A percentile compares a stretch with the other conserved stretches of the same genome.
phyloP scores from a whole-genome alignment of 257 asterid genomes.

The Echites panduratus region DNA sequence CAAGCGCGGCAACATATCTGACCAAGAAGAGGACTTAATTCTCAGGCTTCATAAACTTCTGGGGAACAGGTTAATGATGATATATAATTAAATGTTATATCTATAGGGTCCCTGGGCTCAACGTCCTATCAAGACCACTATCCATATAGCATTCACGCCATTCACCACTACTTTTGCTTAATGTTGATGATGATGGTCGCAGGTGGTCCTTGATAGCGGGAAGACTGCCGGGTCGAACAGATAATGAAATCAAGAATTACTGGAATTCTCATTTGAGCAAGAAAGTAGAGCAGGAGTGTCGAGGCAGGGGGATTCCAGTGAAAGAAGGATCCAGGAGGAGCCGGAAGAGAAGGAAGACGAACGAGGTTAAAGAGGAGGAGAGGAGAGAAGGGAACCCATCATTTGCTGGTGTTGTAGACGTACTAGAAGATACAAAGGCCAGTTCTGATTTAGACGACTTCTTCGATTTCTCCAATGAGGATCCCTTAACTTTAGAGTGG shows the following conservation, averaged over 20 bases:
- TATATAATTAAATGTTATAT: too few relatives aligned
- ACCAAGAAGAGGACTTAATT: conserved; percentile 58
- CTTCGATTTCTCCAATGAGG: conserved; percentile 56
- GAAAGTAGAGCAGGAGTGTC: conserved; percentile 18
- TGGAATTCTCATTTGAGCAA: conserved; percentile 34
- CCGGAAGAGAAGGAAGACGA: conserved; percentile 13
- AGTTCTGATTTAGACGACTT: conserved; percentile 36
- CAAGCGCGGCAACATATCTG: conserved; percentile 52
- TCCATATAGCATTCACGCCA: not conserved
- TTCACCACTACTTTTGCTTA: not conserved
- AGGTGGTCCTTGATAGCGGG: conserved; percentile 39
- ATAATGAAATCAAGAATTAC: conserved; percentile 33
- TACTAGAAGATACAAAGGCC: conserved; percentile 20
- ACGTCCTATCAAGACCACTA: too few relatives aligned
- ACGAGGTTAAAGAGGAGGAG: conserved; percentile 12
- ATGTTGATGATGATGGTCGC: not conserved
- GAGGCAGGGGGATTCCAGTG: conserved; percentile 25
- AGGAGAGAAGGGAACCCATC: conserved; percentile 15
- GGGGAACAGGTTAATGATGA: conserved; percentile 37
- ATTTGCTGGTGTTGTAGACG: not conserved
- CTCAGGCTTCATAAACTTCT: conserved; percentile 49
- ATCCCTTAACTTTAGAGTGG: conserved; percentile 55
- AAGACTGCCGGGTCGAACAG: conserved; percentile 33
- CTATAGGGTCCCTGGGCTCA: too few relatives aligned
- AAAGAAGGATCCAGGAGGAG: conserved; percentile 19